Evolutionary conservation across 2,329 filamentous ascomycete species (phyloP), one percentile per base, ranked within the genome.

Genomic region (Colletotrichum plurivorum): DNA sequence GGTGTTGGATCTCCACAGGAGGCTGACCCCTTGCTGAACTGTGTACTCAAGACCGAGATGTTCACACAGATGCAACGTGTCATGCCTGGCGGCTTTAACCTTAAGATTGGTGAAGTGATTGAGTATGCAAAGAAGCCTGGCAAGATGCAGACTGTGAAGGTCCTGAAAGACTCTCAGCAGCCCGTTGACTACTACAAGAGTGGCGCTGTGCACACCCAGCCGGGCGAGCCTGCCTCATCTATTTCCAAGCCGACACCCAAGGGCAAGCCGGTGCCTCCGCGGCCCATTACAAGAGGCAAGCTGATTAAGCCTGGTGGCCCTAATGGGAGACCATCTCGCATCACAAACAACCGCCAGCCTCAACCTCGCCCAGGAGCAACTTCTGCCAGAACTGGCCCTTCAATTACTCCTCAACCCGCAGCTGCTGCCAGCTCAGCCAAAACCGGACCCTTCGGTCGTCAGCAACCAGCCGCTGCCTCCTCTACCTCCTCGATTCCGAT

Each of bases 81-180:
- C 60, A 93, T 97, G 81, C 91, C 93, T 3, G 94, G 93, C 9
- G 91, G 93, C 10, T 88, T 97, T 77, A 94, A 91, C 77, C 82
- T 99, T 55, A 94, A 93, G 81, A 92, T 98, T 71, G 89, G 85
- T n/a, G 92, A 96, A 31, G 87, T 87, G 68, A 95, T 99, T 74
- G 94, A 97, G 78, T 99, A 97, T 81, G 95, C 95, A 77, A 99
- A 98, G 87, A 99, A 99, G 82, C 96, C 96, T 1, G 94, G 94
- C 63, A 99, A 99, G 84, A 88, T 94, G 79, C 93, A 95, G 62
- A 82, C 90, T 6, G 93, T 99, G 77, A 98, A 98, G 84, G 93
- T 93, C 9, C 77, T 97, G 70, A 97, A 97, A 82, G 96, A 99
- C 78, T 91, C 95, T 0, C 88, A 90, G 60, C 88, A 92, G 60